Conservation (phyloP, 1,284 basidiomycete species). For the Pisolithus thermaeus region DNA sequence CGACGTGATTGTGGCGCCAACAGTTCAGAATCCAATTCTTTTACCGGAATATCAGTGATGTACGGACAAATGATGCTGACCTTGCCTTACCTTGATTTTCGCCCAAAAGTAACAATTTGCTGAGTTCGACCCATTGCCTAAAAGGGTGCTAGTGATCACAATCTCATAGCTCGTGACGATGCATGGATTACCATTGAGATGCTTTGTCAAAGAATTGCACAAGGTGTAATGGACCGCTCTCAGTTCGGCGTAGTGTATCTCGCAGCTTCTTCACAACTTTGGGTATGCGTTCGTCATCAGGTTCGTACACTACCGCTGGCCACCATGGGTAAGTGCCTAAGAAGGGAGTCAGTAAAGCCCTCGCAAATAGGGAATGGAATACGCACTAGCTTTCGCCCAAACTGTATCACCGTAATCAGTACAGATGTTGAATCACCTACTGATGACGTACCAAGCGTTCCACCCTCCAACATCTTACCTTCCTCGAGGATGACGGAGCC, state of each 20-base stretch:
- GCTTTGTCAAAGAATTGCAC: conserved; percentile 66
- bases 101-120: conserved; percentile 49
- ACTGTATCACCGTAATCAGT: conserved; percentile 32
- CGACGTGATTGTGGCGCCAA: conserved; percentile 36
- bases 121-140: conserved; percentile 50
- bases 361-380: not conserved
- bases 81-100: conserved; percentile 47
- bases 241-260: conserved; percentile 26
- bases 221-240: conserved; percentile 40
- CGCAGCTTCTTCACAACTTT: conserved; percentile 38
- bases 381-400: conserved; percentile 56
- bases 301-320: conserved; percentile 56
- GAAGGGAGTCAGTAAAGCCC: conserved; percentile 7
- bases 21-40: conserved; percentile 51
- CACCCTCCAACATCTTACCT: conserved; percentile 36
- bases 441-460: conserved; percentile 45
- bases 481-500: conserved; percentile 24
- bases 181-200: conserved; percentile 46
- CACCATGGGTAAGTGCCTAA: conserved; percentile 61
- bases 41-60: conserved; percentile 3
- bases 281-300: conserved; percentile 48
- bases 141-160: conserved; percentile 1
- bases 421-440: conserved; percentile 6
- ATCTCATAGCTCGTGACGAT: not conserved
- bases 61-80: not conserved